phyloP scores from a whole-genome alignment of 164 flowering plant species.

The Chloranthus sessilifolius region DNA sequence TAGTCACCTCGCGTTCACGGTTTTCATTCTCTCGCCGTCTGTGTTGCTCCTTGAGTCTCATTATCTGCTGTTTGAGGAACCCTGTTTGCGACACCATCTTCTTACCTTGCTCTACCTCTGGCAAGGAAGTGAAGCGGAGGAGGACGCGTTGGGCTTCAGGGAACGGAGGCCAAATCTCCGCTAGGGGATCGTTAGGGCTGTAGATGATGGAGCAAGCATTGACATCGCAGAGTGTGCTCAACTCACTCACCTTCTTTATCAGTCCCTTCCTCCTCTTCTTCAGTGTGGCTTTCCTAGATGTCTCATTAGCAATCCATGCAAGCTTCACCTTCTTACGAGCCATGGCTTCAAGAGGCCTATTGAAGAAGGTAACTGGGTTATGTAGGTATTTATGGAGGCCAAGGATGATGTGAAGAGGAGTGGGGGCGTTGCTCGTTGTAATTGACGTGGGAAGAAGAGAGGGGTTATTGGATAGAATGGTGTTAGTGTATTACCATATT shows the following conservation, averaged over 20 bases:
- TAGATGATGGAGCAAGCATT: slow-evolving; percentile 48
- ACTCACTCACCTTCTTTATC: slow-evolving; percentile 61
- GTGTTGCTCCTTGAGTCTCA: slow-evolving; percentile 42
- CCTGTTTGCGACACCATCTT: slow-evolving; percentile 69
- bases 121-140: slow-evolving; percentile 39
- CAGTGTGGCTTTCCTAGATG: slow-evolving; percentile 52
- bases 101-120: slow-evolving; percentile 66
- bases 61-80: slow-evolving; percentile 41
- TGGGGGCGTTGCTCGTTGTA: too few species aligned
- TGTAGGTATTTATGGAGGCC: too few species aligned
- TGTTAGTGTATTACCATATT: too few species aligned
- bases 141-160: slow-evolving; percentile 34
- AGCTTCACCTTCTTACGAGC: slow-evolving; percentile 67
- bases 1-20: slow-evolving; percentile 35
- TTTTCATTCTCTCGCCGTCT: slow-evolving; percentile 44
- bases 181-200: slow-evolving; percentile 35
- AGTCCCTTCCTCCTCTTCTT: slow-evolving; percentile 63
- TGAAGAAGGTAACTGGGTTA: too few species aligned
- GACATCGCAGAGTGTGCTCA: slow-evolving; percentile 58
- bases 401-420: too few species aligned
- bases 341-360: too few species aligned
- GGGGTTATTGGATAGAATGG: too few species aligned
- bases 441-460: too few species aligned
- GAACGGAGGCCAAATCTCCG: slow-evolving; percentile 57
- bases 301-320: slow-evolving; percentile 47